phyloP scores from a whole-genome alignment of 116 monocot species.

The Dioscorea cayenensis region DNA sequence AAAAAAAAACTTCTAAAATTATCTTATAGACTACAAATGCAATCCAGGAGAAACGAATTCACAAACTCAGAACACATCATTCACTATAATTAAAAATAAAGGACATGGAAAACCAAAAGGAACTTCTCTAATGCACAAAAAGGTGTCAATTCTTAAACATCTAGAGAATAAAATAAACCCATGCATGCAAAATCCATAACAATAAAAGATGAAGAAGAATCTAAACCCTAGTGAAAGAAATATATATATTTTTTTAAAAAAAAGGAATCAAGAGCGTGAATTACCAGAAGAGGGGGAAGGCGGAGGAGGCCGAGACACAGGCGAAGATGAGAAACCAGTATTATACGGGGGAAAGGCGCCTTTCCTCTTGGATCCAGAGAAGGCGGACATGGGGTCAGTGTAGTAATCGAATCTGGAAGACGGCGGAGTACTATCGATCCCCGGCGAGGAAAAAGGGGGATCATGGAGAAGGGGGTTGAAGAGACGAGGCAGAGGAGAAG shows the following conservation, averaged over 20 bases:
- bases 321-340: neutral
- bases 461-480: too few species aligned
- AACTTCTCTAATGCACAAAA: too few species aligned
- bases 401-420: slow-evolving; percentile 30
- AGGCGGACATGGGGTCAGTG: slow-evolving; percentile 37
- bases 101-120: too few species aligned
- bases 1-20: too few species aligned
- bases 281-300: slow-evolving; percentile 24
- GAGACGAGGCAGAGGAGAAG: too few species aligned
- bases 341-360: neutral
- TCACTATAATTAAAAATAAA: too few species aligned
- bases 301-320: slow-evolving; percentile 14
- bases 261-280: neutral
- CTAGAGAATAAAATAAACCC: too few species aligned
- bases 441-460: slow-evolving; percentile 1
- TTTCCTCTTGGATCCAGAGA: slow-evolving; percentile 17
- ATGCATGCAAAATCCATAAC: too few species aligned
- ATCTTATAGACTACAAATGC: too few species aligned
- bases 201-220: neutral
- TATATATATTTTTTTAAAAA: neutral
- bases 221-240: neutral
- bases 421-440: neutral
- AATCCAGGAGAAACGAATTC: too few species aligned
- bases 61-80: too few species aligned
- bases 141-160: too few species aligned